Evolutionary conservation across 306 rosid genomes (phyloP), one percentile per base, ranked within the genome.

Genomic region (Mimosa bimucronata): DNA sequence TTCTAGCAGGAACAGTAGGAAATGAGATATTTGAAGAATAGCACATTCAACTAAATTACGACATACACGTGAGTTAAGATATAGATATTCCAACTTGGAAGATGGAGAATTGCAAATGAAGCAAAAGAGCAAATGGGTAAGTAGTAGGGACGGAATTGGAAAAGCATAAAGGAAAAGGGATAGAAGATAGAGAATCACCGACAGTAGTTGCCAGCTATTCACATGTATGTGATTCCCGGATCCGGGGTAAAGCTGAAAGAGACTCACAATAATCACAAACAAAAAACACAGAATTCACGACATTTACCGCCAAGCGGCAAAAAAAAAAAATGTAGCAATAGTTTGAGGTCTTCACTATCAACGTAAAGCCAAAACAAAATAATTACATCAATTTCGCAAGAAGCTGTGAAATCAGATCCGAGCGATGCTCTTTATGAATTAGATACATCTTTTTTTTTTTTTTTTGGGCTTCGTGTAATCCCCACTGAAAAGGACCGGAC

Each of bases 111-210:
- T 55, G 65, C 58, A 45, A 69, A 71, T 14, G 50, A 77, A 44
- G 79, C 41, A 55, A 34, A 40, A 52, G 57, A 34, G 74, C 28
- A 66, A 78, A 73, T 34, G 58, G 74, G 64, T 12, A 21, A n/a
- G 38, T 34, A 53, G 65, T 14, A 12, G 19, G 30, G 71, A 23
- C n/a, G 16, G 48, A 44, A 48, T 46, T 71, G 77, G 69, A 66
- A 76, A 40, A 23, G 40, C 48, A 70, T 18, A 40, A 15, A 58
- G 42, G 19, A 34, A n/a, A n/a, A 2, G 38, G 38, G 0, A 46
- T 23, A 40, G 66, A 30, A 23, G 40, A 76, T 55, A 75, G 73
- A 9, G 80, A 66, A 23, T 61, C 84, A 80, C 82, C 84, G 82
- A 85, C 76, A 74, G 77, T 31, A 77, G 79, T 40, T 62, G 61